Evolutionary conservation across 352 stramenopile genomes (phyloP).

Genomic region (Phytopythium boreale): DNA sequence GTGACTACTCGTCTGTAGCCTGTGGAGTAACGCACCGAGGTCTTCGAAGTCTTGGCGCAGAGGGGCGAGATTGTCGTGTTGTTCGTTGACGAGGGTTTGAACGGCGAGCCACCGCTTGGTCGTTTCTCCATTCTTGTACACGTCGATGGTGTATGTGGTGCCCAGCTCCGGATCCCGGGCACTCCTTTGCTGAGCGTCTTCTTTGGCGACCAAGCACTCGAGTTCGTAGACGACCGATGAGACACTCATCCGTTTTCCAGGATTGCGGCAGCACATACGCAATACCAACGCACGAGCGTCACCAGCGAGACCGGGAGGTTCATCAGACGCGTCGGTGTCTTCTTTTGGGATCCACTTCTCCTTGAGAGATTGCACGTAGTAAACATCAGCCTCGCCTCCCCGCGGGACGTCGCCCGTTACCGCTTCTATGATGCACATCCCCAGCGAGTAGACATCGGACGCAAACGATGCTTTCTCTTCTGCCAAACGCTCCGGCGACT

Average conservation of each 20-base stretch:
- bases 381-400: constrained; percentile 11
- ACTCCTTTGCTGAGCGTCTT: not conserved
- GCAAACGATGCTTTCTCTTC: constrained; percentile 11
- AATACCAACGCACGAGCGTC: constrained; percentile 15
- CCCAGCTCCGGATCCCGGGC: not conserved
- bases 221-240: constrained; percentile 10
- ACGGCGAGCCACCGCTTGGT: not conserved
- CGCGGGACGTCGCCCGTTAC: constrained; percentile 22
- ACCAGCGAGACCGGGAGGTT: not conserved
- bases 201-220: not conserved
- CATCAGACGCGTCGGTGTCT: not conserved
- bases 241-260: constrained; percentile 15
- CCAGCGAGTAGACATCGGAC: constrained; percentile 37
- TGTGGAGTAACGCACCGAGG: not conserved
- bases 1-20: not conserved
- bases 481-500: constrained; percentile 23
- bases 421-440: constrained; percentile 36
- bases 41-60: not conserved
- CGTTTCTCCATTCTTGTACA: not conserved
- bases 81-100: not conserved
- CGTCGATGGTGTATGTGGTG: not conserved
- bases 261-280: constrained; percentile 26
- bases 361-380: constrained; percentile 17
- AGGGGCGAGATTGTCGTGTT: not conserved
- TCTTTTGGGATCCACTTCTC: not conserved